phyloP scores from a whole-genome alignment of 1,284 basidiomycete genomes.

The Pseudozyma flocculosa region DNA sequence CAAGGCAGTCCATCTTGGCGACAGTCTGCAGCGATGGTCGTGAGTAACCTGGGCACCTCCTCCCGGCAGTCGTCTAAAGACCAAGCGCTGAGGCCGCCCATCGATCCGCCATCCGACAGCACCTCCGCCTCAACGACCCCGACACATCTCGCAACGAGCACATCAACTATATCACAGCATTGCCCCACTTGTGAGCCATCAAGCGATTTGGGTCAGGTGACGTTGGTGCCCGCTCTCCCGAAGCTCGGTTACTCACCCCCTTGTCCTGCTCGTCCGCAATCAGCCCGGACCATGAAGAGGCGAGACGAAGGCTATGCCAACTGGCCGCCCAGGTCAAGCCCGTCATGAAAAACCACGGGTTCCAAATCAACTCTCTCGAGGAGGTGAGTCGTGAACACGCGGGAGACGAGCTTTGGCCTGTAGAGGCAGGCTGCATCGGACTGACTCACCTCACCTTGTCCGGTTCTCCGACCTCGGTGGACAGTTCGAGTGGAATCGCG shows the following conservation, averaged over 20 bases:
- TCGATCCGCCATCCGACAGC: neutral
- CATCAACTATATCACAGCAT: conserved; percentile 46
- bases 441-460: too few species aligned
- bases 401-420: too few species aligned
- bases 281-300: conserved; percentile 20
- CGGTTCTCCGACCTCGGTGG: too few species aligned
- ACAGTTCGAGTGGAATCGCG: conserved; percentile 39
- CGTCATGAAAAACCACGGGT: conserved; percentile 42
- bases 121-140: conserved; percentile 43
- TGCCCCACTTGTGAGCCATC: conserved; percentile 17
- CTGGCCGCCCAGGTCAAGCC: conserved; percentile 46
- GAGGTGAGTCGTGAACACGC: conserved; percentile 15
- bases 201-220: too few species aligned
- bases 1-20: too few species aligned
- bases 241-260: too few species aligned
- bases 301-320: conserved; percentile 26
- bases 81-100: too few species aligned
- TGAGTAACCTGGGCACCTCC: too few species aligned
- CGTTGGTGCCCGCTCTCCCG: too few species aligned
- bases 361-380: conserved; percentile 46
- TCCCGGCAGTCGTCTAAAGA: too few species aligned
- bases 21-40: too few species aligned
- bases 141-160: conserved; percentile 39
- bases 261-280: neutral
- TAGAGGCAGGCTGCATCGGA: too few species aligned